Evolutionary conservation across 805 yeast genomes (phyloP).

Genomic region (Spencermartinsiella europaea): DNA sequence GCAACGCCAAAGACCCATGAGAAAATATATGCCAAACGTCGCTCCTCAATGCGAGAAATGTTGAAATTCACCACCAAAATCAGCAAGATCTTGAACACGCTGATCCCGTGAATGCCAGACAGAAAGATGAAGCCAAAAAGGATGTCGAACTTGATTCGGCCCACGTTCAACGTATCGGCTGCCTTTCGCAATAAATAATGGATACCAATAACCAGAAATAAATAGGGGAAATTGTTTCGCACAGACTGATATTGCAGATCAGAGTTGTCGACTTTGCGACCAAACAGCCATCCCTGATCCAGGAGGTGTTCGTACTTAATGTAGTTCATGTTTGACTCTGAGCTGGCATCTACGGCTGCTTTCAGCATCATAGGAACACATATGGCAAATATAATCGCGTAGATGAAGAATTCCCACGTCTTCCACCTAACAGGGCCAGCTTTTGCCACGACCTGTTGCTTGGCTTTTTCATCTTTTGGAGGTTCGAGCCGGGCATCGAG

Average conservation of each 20-base stretch:
- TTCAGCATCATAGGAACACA: slow-evolving; percentile 79
- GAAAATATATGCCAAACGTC: slow-evolving; percentile 8
- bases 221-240: slow-evolving; percentile 67
- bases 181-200: slow-evolving; percentile 52
- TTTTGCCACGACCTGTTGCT: slow-evolving; percentile 20
- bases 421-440: slow-evolving; percentile 58
- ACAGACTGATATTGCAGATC: slow-evolving; percentile 87
- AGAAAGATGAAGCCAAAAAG: slow-evolving; percentile 65
- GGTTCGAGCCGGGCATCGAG: slow-evolving; percentile 41
- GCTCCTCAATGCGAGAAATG: slow-evolving; percentile 36
- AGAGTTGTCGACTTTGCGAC: slow-evolving; percentile 86
- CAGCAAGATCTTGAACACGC: slow-evolving; percentile 52
- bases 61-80: slow-evolving; percentile 53
- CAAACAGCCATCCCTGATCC: slow-evolving; percentile 83
- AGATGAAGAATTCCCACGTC: slow-evolving; percentile 69
- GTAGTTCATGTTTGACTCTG: slow-evolving; percentile 63
- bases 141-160: slow-evolving; percentile 61
- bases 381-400: slow-evolving; percentile 54
- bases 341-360: slow-evolving; percentile 77
- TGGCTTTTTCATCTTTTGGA: slow-evolving; percentile 29
- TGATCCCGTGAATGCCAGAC: slow-evolving; percentile 75
- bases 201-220: slow-evolving; percentile 47
- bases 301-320: slow-evolving; percentile 54
- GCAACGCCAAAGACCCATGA: slow-evolving; percentile 81
- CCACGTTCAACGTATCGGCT: slow-evolving; percentile 23